Evolutionary conservation across 805 yeast species (phyloP).

Genomic region (Komagataella kurtzmanii): DNA sequence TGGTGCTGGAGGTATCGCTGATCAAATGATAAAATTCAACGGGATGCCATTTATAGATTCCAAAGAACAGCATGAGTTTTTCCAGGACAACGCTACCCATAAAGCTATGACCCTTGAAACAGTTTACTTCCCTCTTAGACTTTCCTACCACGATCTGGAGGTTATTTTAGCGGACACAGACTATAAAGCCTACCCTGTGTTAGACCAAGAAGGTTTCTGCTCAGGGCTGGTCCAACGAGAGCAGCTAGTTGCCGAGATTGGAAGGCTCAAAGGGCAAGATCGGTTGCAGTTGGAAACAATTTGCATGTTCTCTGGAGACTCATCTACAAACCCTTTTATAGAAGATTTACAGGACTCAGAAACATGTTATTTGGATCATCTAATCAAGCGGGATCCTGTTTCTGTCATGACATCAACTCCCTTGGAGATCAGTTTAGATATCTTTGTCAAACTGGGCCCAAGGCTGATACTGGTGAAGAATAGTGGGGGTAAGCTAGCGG

Average conservation of each 20-base stretch:
- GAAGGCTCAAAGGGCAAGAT: conserved; percentile 10
- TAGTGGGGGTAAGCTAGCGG: conserved; percentile 40
- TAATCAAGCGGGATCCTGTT: conserved; percentile 46
- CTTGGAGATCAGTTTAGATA: conserved; percentile 46
- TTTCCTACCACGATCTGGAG: conserved; percentile 21
- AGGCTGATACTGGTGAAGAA: conserved; percentile 54
- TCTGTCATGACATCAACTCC: conserved; percentile 39
- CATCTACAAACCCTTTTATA: conserved; percentile 3
- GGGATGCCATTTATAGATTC: conserved; percentile 75
- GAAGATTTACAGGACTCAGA: not conserved
- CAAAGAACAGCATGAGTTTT: conserved; percentile 51
- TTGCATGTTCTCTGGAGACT: conserved; percentile 10
- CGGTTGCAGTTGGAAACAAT: conserved; percentile 7
- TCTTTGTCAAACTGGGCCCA: conserved; percentile 76
- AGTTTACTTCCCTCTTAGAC: conserved; percentile 22
- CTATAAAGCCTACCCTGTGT: conserved; percentile 40
- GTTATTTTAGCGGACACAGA: conserved; percentile 18
- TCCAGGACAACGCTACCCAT: conserved; percentile 24
- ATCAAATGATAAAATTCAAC: conserved; percentile 81
- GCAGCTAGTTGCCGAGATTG: conserved; percentile 21
- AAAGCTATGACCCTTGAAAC: conserved; percentile 49
- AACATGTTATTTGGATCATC: conserved; percentile 11
- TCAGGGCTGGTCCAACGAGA: conserved; percentile 31
- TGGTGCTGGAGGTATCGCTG: conserved; percentile 86
- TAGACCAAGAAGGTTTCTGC: conserved; percentile 20